phyloP scores from a whole-genome alignment of 768 basidiomycete species.

The Boletellus ananas region DNA sequence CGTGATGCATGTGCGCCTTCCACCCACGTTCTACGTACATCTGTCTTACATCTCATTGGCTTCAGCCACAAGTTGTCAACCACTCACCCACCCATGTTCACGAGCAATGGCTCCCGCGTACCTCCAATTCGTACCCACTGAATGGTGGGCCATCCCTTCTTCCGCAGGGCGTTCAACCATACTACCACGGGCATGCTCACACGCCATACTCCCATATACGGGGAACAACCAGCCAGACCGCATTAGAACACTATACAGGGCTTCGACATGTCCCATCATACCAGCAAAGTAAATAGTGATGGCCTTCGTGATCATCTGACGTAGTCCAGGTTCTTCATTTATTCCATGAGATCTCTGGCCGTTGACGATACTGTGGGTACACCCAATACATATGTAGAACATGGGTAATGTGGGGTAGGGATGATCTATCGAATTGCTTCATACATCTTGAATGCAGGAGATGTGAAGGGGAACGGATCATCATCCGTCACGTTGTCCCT shows the following conservation, averaged over 20 bases:
- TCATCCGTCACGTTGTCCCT: slow-evolving; percentile 51
- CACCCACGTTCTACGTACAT: not conserved
- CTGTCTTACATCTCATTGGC: not conserved
- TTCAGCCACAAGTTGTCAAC: slow-evolving; percentile 11
- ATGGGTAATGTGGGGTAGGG: slow-evolving; percentile 21
- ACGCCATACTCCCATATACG: slow-evolving; percentile 29
- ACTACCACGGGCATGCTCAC: slow-evolving; percentile 25
- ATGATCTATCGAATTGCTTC: slow-evolving; percentile 62
- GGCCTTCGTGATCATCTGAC: not conserved
- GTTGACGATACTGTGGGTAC: slow-evolving; percentile 10
- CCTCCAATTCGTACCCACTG: slow-evolving; percentile 13
- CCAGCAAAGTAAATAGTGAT: slow-evolving; percentile 26
- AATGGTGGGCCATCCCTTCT: slow-evolving; percentile 19
- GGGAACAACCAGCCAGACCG: slow-evolving; percentile 13
- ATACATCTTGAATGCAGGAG: slow-evolving; percentile 68
- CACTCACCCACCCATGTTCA: slow-evolving; percentile 15
- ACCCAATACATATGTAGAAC: slow-evolving; percentile 22
- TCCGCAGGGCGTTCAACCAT: slow-evolving; percentile 23
- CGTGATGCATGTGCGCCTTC: slow-evolving; percentile 20
- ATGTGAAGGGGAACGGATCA: slow-evolving; percentile 70
- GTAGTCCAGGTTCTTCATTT: slow-evolving; percentile 4
- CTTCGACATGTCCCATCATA: slow-evolving; percentile 29
- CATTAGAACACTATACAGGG: slow-evolving; percentile 23
- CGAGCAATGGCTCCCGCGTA: slow-evolving; percentile 26
- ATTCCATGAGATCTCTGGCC: slow-evolving; percentile 1